Evolutionary conservation across 495 filamentous ascomycete species (phyloP), one percentile per base, ranked within the genome.

Genomic region (Hypoxylon lienhwacheense): DNA sequence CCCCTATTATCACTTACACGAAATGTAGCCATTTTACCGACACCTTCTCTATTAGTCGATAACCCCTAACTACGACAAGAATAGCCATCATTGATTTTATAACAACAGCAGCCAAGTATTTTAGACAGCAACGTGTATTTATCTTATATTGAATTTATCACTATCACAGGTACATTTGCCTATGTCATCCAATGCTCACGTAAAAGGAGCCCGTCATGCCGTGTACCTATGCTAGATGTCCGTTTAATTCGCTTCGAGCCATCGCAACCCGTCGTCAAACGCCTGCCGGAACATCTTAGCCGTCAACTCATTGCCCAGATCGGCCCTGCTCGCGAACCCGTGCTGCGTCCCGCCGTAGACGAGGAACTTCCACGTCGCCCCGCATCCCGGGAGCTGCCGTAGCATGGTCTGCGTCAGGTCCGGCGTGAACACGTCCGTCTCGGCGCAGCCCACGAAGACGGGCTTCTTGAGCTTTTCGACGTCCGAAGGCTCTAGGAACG

Each of bases 381-480:
- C 47, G 2, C 34, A 42, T 5, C 26, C 19, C 3, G 47, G 47
- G 17, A 51, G 20, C 8, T 19, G 19, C 5, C 19, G 22, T 14
- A 51, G 22, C 28, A 51, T 51, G 4, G 28, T 26, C 34, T 31
- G 37, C 26, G 22, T 42, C 2, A 51, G 47, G 10, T 42, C 47
- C n/a, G 36, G 47, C n/a, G 47, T 51, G 11, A 51, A 51, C 1
- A 51, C 20, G 19, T 51, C 47, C 11, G 47, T 51, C n/a, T 51
- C 47, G 12, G 47, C 47, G 2, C 37, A 40, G 1, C 47, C 47
- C 37, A 51, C 36, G 16, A 51, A 36, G 14, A 51, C 26, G 1
- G 47, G 47, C 14, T 24, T 41, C 14, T 51, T 25, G 2, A 51
- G 37, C 19, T 24, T 17, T 4, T 34, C 14, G 7, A 35, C 33